Evolutionary conservation across 495 filamentous ascomycete species (phyloP), one percentile per base, ranked within the genome.

Genomic region (Geopyxis carbonaria): DNA sequence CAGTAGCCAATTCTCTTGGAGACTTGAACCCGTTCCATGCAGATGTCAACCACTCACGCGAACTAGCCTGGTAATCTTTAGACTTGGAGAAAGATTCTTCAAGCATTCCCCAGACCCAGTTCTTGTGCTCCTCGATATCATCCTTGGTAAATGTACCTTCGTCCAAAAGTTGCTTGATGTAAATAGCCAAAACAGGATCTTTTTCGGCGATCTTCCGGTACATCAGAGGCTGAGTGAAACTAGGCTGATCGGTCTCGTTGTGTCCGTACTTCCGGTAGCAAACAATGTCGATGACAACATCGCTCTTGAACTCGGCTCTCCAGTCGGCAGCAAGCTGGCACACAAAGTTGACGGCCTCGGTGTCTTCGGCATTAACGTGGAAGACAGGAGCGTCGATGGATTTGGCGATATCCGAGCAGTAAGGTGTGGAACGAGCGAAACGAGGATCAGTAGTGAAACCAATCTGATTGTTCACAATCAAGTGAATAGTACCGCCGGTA

Each of bases 1-100:
- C 89, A 13, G 77, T 85, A 28, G 87, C 87, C 38, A 97, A 64
- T 63, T 97, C 89, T 65, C 94, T 97, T 52, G 89, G 89, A 22
- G 84, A 89, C 68, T 94, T 95, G 73, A 97, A 97, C 24, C 69
- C 86, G 63, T 97, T 92, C 89, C 89, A 97, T 40, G 89, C 91
- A 35, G 84, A 92, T 4, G 89, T 93, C 46, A 93, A 73, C 89
- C 89, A 97, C 61, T 97, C 89, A 63, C 93, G 93, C 42, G 87
- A 75, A 28, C 78, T 87, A 15, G 89, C 84, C 63, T 92, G 80
- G 60, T 97, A 97, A 55, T 97, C 87, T 64, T 84, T 94, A 63
- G 83, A 91, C 57, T 87, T 80, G 46, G 84, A 70, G 61, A 95
- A 97, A 65, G 83, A 93, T 57, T 93, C 85, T 54, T 86, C 83